Evolutionary conservation across 345 rosid genomes (phyloP), one percentile per base, ranked within the genome.

Genomic region (Populus simonii): DNA sequence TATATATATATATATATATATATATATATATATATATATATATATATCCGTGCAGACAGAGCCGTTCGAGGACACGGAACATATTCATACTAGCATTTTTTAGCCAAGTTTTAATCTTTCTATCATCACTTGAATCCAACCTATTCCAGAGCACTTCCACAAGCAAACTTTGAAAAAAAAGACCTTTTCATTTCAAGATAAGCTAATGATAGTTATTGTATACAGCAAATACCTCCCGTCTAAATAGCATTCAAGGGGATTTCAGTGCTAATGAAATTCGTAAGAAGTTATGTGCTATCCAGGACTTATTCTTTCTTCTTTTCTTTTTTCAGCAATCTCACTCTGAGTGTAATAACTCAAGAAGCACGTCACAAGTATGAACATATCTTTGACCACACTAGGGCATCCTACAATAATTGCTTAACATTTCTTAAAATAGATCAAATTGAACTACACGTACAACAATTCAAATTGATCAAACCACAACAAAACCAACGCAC

Each of bases 401-500:
- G 8, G 20, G 59, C 23, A 53, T 18, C 59, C 59, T 18, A 18
- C 8, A 53, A 6, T n/a, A 53, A 53, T 53, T 53, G 20, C 59
- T 53, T 6, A 18, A 18, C 10, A 6, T 17, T 53, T 53, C 59
- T 53, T 53, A 6, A 53, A 53, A 53, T 53, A 18, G 23, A 53
- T 17, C 20, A 53, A 51, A 7, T 51, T 51, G 59, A 51, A 18
- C n/a, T 18, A 17, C 57, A 51, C 18, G 57, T 51, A 51, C n/a
- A 55, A 55, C 27, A 62, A 63, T 16, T 15, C 25, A 7, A 53
- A 61, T 57, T 12, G 5, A 47, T 11, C 27, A 76, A 63, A n/a
- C 12, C 41, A 47, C 17, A 70, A 35, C 22, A 57, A 72, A 45
- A 5, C 51, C 33, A 66, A 78, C 81, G 31, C 51, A 82, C 84